A percentile compares a stretch with the other conserved stretches of the same genome.
Evolutionary conservation across 192 early-diverging fungal genomes (phyloP).

Genomic region (Backusella australiensis): DNA sequence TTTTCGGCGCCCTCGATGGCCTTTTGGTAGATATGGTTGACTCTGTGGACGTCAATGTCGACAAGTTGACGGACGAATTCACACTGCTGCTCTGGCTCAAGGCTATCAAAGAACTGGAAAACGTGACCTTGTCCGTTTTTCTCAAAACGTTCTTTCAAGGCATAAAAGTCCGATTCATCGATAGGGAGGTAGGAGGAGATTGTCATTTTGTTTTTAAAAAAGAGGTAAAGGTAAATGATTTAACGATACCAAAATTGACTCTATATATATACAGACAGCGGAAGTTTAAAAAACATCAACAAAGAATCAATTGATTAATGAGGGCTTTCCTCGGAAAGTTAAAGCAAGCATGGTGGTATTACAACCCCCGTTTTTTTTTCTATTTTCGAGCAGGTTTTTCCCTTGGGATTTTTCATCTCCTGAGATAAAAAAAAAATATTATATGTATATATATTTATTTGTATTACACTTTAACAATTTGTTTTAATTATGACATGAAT

Average conservation of each 20-base stretch:
- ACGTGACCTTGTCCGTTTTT: slow-evolving; percentile 85
- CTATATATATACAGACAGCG: neutral
- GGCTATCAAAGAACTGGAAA: slow-evolving; percentile 76
- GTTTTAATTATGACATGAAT: slow-evolving; percentile 5
- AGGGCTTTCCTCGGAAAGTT: neutral
- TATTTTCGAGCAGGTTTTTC: neutral
- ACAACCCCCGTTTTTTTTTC: neutral
- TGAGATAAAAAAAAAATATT: neutral
- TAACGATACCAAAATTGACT: neutral
- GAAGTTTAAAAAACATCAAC: neutral
- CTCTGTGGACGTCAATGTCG: slow-evolving; percentile 72
- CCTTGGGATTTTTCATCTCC: neutral
- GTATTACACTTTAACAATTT: slow-evolving; percentile 2
- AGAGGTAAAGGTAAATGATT: neutral
- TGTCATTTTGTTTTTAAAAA: slow-evolving; percentile 13
- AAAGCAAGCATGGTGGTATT: neutral
- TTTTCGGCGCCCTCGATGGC: slow-evolving; percentile 57
- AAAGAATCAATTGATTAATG: neutral
- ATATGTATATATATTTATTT: neutral
- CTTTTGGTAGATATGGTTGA: slow-evolving; percentile 81
- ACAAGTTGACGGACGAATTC: slow-evolving; percentile 65
- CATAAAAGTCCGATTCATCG: slow-evolving; percentile 32
- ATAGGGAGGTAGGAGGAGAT: slow-evolving; percentile 17
- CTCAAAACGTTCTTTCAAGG: slow-evolving; percentile 61
- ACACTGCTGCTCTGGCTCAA: slow-evolving; percentile 55